phyloP scores from a whole-genome alignment of 169 alveolate species.

The Plasmodium adleri region DNA sequence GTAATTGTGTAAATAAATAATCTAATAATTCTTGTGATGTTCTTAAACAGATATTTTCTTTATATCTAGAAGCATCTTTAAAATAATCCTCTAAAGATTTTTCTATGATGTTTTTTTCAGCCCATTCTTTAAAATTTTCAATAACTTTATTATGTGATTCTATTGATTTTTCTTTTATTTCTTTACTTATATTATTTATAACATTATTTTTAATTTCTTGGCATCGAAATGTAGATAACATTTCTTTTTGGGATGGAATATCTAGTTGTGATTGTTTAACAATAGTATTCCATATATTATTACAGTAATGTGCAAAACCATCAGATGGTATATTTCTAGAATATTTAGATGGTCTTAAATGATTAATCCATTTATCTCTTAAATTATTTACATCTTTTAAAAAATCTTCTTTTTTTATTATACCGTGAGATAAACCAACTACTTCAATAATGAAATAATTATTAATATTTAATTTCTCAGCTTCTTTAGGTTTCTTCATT shows the following conservation, averaged over 20 bases:
- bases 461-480: constrained; percentile 17
- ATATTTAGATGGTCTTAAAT: constrained; percentile 84
- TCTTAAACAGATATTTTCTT: constrained; percentile 73
- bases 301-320: constrained; percentile 88
- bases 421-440: constrained; percentile 86
- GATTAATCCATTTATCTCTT: constrained; percentile 79
- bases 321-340: constrained; percentile 91
- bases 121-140: constrained; percentile 78
- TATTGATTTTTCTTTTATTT: constrained; percentile 55
- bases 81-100: constrained; percentile 79
- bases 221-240: constrained; percentile 89
- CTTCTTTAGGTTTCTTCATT: constrained; percentile 80
- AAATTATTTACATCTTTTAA: constrained; percentile 79
- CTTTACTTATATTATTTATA: constrained; percentile 49
- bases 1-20: constrained; percentile 74
- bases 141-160: constrained; percentile 39
- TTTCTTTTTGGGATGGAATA: constrained; percentile 90
- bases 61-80: constrained; percentile 82
- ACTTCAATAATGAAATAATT: constrained; percentile 84
- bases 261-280: constrained; percentile 89
- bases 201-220: constrained; percentile 86
- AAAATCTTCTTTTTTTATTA: constrained; percentile 84
- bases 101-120: constrained; percentile 68
- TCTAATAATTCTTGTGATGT: constrained; percentile 76
- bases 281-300: constrained; percentile 85